Evolutionary conservation across 768 basidiomycete genomes (phyloP).

Genomic region (Collybiopsis confluens): DNA sequence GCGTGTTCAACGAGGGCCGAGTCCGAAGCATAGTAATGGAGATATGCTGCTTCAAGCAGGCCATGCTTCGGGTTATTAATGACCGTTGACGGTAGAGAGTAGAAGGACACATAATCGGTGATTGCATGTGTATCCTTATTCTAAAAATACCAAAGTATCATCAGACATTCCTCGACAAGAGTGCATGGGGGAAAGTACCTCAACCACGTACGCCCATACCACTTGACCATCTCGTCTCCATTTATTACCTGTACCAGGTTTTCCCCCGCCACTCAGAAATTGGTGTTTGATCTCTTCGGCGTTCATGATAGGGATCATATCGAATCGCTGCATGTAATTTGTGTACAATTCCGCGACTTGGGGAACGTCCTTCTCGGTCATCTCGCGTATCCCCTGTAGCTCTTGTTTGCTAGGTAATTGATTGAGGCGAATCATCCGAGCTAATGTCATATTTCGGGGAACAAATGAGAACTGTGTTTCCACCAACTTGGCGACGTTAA

Average conservation of each 20-base stretch:
- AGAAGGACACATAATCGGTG: constrained; percentile 97
- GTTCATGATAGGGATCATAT: constrained; percentile 70
- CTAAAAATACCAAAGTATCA: constrained; percentile 33
- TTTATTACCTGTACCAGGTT: constrained; percentile 41
- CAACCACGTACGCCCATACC: constrained; percentile 94
- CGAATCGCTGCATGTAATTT: constrained; percentile 82
- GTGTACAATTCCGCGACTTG: constrained; percentile 67
- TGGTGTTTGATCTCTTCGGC: constrained; percentile 82
- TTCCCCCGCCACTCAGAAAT: constrained; percentile 81
- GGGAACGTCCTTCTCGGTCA: constrained; percentile 74
- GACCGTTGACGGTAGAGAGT: constrained; percentile 91
- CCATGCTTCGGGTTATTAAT: constrained; percentile 72
- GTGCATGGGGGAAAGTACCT: constrained; percentile 52
- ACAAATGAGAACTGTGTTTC: constrained; percentile 88
- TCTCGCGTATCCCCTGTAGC: constrained; percentile 76
- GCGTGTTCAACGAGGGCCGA: constrained; percentile 58
- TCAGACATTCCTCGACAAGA: not conserved
- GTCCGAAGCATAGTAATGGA: constrained; percentile 92
- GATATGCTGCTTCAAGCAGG: constrained; percentile 86
- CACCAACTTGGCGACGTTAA: constrained; percentile 90
- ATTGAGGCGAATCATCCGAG: constrained; percentile 80
- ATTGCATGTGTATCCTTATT: constrained; percentile 77
- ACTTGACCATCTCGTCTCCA: constrained; percentile 75
- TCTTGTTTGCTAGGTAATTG: constrained; percentile 53
- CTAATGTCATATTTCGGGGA: constrained; percentile 82